Percentiles rank a stretch among this genome's conserved stretches.
Evolutionary conservation across 2,329 filamentous ascomycete genomes (phyloP).

Genomic region (Cephalotrichum gorgonifer): DNA sequence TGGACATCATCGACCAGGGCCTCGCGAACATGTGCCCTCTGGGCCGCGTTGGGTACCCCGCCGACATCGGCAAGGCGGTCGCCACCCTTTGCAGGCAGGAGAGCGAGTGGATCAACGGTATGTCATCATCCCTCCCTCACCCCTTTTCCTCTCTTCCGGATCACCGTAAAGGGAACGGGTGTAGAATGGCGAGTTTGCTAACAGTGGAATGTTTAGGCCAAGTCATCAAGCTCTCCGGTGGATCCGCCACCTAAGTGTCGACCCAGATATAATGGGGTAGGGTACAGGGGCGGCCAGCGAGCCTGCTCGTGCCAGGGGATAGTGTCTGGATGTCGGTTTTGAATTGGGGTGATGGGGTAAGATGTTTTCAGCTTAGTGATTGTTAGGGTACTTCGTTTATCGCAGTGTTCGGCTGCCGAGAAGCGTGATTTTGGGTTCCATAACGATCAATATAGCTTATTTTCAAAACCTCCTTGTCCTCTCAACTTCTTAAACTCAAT

Average conservation of each 20-base stretch:
- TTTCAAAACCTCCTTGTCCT: no score
- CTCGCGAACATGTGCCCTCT: constrained; percentile 49
- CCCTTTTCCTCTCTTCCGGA: background rate
- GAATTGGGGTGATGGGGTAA: background rate
- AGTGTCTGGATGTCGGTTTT: no score
- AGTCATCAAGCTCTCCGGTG: constrained; percentile 27
- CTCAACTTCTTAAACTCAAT: no score
- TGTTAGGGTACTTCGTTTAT: background rate
- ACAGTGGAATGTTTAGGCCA: constrained; percentile 16
- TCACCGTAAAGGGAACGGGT: background rate
- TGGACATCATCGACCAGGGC: constrained; percentile 42
- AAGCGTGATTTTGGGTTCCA: no score
- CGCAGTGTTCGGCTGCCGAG: no score
- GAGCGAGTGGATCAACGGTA: constrained; percentile 56
- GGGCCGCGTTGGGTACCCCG: constrained; percentile 44
- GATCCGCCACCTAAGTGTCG: constrained; percentile 15
- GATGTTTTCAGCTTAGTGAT: background rate
- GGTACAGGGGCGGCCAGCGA: background rate
- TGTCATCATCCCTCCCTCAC: constrained; percentile 13
- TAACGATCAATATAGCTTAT: no score
- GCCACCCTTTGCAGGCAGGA: constrained; percentile 45
- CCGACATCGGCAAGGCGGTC: constrained; percentile 48
- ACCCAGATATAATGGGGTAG: background rate
- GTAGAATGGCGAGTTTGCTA: background rate
- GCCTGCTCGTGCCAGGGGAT: no score